phyloP scores from a whole-genome alignment of 768 basidiomycete genomes.

The Suillus subaureus region DNA sequence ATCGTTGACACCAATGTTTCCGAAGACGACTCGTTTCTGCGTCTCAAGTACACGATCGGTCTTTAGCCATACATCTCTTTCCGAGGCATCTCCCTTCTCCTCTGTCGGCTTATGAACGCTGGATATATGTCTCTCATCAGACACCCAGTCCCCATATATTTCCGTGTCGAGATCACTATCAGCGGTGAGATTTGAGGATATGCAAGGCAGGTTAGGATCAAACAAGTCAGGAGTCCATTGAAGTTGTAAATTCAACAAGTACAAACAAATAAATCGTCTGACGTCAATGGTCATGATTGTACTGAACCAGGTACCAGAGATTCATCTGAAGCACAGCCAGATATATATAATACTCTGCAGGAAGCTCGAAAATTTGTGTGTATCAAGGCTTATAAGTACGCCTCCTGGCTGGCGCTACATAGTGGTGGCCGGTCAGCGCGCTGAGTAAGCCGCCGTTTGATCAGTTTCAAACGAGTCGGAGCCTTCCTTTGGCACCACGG shows the following conservation, averaged over 20 bases:
- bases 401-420: background rate
- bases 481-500: no score
- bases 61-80: slow-evolving; percentile 44
- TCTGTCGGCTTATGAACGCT: slow-evolving; percentile 50
- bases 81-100: slow-evolving; percentile 34
- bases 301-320: background rate
- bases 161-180: slow-evolving; percentile 59
- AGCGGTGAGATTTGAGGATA: slow-evolving; percentile 27
- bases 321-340: slow-evolving; percentile 5
- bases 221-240: slow-evolving; percentile 61
- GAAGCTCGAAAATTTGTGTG: no score
- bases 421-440: no score
- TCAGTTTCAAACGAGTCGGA: no score
- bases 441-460: no score
- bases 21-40: slow-evolving; percentile 23
- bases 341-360: slow-evolving; percentile 29
- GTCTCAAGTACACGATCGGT: slow-evolving; percentile 34
- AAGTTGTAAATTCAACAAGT: slow-evolving; percentile 53
- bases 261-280: background rate
- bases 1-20: slow-evolving; percentile 44
- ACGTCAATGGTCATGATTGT: background rate
- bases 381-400: no score
- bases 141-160: slow-evolving; percentile 70
- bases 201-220: slow-evolving; percentile 40
- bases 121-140: slow-evolving; percentile 62